Percentiles rank a stretch among this genome's conserved stretches.
phyloP scores from a whole-genome alignment of 805 yeast genomes.

The Teunomyces aglyptinius region DNA sequence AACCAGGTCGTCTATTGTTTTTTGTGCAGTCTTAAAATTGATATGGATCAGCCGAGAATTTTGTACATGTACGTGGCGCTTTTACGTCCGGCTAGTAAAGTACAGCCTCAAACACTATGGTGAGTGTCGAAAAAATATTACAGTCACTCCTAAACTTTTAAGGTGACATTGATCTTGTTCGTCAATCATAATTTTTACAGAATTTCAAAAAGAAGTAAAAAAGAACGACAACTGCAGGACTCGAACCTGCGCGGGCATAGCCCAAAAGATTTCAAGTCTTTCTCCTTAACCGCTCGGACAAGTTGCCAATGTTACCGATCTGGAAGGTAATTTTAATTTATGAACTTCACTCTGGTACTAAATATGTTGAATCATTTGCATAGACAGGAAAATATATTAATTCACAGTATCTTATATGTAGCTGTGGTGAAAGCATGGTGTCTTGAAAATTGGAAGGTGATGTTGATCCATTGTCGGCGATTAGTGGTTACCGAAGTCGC shows the following conservation, averaged over 20 bases:
- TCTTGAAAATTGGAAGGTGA: too few species aligned
- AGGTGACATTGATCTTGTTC: too few species aligned
- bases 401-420: too few species aligned
- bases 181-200: too few species aligned
- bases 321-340: not conserved
- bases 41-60: not conserved
- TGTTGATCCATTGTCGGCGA: too few species aligned
- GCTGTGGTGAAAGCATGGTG: too few species aligned
- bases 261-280: slow-evolving; percentile 12
- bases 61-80: not conserved
- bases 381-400: too few species aligned
- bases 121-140: not conserved
- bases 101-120: too few species aligned
- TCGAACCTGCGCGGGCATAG: slow-evolving; percentile 14
- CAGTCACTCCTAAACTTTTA: too few species aligned
- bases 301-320: slow-evolving; percentile 6
- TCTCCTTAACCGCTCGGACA: slow-evolving; percentile 14
- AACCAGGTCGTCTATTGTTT: not conserved
- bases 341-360: not conserved
- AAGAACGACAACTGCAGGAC: slow-evolving; percentile 11
- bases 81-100: not conserved
- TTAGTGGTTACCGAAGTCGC: not conserved
- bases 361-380: too few species aligned
- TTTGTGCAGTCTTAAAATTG: not conserved
- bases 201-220: not conserved